Base-by-base conservation (phyloP, 2,329 filamentous ascomycete genomes). In the Zymoseptoria brevis region DNA sequence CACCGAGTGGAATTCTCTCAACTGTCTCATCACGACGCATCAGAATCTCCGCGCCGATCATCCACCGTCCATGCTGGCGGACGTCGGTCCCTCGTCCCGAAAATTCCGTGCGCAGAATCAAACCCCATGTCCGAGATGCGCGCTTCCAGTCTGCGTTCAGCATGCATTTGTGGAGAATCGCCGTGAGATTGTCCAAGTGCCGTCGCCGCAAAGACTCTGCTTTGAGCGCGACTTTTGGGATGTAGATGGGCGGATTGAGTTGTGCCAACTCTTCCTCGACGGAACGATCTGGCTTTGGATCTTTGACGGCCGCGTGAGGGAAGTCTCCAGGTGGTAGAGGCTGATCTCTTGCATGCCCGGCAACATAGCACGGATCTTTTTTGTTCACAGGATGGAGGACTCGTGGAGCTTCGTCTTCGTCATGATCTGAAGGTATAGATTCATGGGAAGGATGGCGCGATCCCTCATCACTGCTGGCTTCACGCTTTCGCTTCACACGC, bases 1-100 rank as follows among this genome's bases (percentile, higher is more conserved):
- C 19, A 30, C 60, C 53, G 19, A 29, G 11, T n/a, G 26, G 29
- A 13, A 56, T 30, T 11, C 53, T 49, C 48, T 59, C 57, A 5
- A 55, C 13, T 4, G 53, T 59, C 22, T 63, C 56, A 62, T 63
- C 58, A 62, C 74, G 74, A 16, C 87, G 83, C 75, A 96, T 84
- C 58, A 96, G 75, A 19, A 96, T 83, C 74, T 96, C 92, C 1
- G 89, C 90, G 0, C 90, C 91, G 51, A 96, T 81, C 13, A 87
- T 87, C 93, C 92, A 96, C 64, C 88, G 81, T 41, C 84, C 82
- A 67, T 86, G 81, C 19, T 78, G 78, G 48, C 90, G 83, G 53
- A 93, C 73, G 70, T 96, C 90, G 19, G 92, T 78, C 6, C 76
- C 75, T 53, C 74, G 72, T 2, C 84, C 84, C 59, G 75, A 69